These are phyloP conservation scores for Stentor roeselii DNA, from an alignment of 73 alveolate genomes.

Conservation along the genomic window DNA sequence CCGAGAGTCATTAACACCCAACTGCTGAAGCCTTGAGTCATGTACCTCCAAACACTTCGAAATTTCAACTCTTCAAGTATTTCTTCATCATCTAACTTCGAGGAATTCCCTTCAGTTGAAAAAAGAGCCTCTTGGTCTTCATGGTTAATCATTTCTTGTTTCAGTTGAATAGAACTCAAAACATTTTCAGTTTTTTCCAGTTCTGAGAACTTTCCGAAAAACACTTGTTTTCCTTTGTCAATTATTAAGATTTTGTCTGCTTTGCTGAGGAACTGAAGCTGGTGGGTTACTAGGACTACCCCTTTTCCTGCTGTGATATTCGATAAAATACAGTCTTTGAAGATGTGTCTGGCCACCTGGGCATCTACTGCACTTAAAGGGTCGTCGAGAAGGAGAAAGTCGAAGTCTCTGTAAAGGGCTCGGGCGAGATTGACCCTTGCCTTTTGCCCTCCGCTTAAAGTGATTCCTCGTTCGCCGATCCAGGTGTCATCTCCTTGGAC, in stretches of 20 bases:
- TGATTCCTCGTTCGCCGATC: conserved; percentile 87
- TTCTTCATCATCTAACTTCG: neutral
- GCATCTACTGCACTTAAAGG: conserved; percentile 83
- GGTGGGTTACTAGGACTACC: conserved; percentile 79
- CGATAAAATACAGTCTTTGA: conserved; percentile 55
- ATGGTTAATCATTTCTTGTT: neutral
- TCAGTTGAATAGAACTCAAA: neutral
- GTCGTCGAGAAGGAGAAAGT: conserved; percentile 67
- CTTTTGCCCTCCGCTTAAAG: conserved; percentile 89
- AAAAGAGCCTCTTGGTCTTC: no score
- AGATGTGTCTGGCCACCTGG: conserved; percentile 68
- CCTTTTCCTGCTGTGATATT: conserved; percentile 58
- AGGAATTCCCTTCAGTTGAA: neutral
- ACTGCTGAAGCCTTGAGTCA: neutral
- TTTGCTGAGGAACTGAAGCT: conserved; percentile 64
- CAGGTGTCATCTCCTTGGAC: conserved; percentile 64
- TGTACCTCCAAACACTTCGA: neutral
- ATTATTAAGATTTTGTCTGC: conserved; percentile 72
- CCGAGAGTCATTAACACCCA: neutral
- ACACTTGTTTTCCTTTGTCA: conserved; percentile 44
- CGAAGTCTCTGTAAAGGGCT: conserved; percentile 77
- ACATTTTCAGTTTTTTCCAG: no score
- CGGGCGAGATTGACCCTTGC: conserved; percentile 89
- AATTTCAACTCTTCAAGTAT: neutral
- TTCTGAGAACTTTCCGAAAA: neutral